Evolutionary conservation across 1,139 yeast genomes (phyloP), one percentile per base, ranked within the genome.

Genomic region (Suhomyces taliae): DNA sequence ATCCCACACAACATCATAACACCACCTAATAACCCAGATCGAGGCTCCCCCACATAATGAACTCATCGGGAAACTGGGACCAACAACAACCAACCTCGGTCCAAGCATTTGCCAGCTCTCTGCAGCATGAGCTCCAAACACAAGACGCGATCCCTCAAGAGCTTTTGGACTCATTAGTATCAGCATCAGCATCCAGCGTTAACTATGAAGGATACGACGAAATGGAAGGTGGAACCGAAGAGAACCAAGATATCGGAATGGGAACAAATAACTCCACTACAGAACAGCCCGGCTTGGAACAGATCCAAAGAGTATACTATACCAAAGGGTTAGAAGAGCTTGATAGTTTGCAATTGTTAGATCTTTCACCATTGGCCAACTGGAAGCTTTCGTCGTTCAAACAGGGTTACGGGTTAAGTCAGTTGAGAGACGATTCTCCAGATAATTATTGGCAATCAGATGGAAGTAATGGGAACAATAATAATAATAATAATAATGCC

Each of bases 381-480:
- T 93, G 99, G 98, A 79, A 83, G 39, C 82, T 90, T 0, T 87
- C 96, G 1, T 85, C 96, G 0, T 70, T 51, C 57, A 93, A 91
- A 57, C 79, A 78, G 19, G 95, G 93, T 0, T 83, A 74, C 56
- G 95, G 95, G 0, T 74, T 90, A 10, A 69, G 70, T 24, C 86
- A 85, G 55, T 72, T 93, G 9, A 70, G 95, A 33, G 90, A 87
- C 45, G 95, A 89, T 58, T 79, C 83, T 14, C 87, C 95, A 0
- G 76, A 78, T 37, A 70, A 85, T 3, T 91, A 76, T 63, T 95
- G 99, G 99, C 99, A 95, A 64, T 87, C 96, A 44, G 99, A 95
- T 64, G 99, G 98, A 2, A 71, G 74, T 50, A 62, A 58, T 39
- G 53, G 54, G 8, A 51, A 44, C 41, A 49, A 56, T 35, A 59